phyloP scores from a whole-genome alignment of 129 eudicot species.

The Arctium lappa region DNA sequence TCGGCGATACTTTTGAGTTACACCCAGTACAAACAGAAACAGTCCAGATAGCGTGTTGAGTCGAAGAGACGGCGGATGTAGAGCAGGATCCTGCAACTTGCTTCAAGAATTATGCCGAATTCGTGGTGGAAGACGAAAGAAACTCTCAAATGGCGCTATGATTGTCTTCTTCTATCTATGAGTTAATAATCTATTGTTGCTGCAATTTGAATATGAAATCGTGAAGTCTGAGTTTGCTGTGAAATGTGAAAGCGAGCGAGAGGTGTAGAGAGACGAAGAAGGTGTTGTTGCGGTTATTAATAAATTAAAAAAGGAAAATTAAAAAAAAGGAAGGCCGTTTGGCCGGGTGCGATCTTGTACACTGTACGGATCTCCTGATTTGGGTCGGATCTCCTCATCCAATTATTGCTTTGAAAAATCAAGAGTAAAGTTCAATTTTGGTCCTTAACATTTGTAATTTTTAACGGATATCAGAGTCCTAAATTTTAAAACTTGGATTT shows the following conservation, averaged over 20 bases:
- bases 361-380: neutral
- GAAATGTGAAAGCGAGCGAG: slow-evolving; percentile 6
- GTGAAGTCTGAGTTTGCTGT: slow-evolving; percentile 11
- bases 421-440: too few species aligned
- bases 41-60: neutral
- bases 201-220: slow-evolving; percentile 16
- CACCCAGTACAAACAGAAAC: neutral
- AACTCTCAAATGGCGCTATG: neutral
- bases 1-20: neutral
- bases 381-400: slow-evolving; percentile 11
- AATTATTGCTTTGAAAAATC: neutral
- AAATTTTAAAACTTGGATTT: too few species aligned
- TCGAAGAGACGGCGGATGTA: neutral
- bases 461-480: neutral
- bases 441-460: too few species aligned
- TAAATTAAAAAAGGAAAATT: neutral
- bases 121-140: neutral
- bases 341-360: neutral
- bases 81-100: neutral
- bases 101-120: neutral
- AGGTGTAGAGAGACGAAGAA: neutral
- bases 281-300: neutral
- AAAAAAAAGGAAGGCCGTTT: neutral
- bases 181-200: neutral
- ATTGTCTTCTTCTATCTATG: neutral